Evolutionary conservation across 2,329 filamentous ascomycete species (phyloP).

Genomic region (Aureobasidium sp.): DNA sequence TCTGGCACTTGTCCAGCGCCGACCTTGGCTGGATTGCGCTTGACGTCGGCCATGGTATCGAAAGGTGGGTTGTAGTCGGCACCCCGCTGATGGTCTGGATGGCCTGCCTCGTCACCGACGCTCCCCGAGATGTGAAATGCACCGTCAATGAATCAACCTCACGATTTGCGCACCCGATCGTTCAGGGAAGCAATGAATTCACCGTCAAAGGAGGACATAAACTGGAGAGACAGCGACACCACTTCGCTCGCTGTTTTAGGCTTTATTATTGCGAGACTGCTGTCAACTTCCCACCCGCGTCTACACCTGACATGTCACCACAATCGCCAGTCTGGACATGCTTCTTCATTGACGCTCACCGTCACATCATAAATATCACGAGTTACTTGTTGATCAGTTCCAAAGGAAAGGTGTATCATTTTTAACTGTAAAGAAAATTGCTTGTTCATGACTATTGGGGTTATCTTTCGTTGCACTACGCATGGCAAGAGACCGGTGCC

Average conservation of each 20-base stretch:
- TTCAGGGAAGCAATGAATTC: background rate
- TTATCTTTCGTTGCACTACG: constrained; percentile 14
- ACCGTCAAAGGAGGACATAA: background rate
- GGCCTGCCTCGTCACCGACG: background rate
- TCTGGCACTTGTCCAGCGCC: constrained; percentile 34
- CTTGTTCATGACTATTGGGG: constrained; percentile 13
- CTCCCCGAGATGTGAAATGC: background rate
- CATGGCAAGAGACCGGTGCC: constrained; percentile 6
- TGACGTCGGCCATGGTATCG: constrained; percentile 48
- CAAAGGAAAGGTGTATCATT: background rate
- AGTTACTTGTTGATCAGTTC: background rate
- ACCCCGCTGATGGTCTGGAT: background rate
- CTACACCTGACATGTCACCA: background rate
- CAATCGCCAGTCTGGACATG: background rate
- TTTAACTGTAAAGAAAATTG: constrained; percentile 13
- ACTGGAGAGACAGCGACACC: background rate
- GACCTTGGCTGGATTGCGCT: constrained; percentile 49
- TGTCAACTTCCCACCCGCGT: background rate
- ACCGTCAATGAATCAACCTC: background rate
- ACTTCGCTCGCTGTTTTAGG: background rate
- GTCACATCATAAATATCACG: background rate
- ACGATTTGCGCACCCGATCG: background rate
- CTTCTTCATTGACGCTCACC: background rate
- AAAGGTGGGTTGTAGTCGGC: background rate
- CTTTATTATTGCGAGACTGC: background rate